Evolutionary conservation across 192 early-diverging fungal species (phyloP), one percentile per base, ranked within the genome.

Genomic region (Tieghemiomyces parasiticus): DNA sequence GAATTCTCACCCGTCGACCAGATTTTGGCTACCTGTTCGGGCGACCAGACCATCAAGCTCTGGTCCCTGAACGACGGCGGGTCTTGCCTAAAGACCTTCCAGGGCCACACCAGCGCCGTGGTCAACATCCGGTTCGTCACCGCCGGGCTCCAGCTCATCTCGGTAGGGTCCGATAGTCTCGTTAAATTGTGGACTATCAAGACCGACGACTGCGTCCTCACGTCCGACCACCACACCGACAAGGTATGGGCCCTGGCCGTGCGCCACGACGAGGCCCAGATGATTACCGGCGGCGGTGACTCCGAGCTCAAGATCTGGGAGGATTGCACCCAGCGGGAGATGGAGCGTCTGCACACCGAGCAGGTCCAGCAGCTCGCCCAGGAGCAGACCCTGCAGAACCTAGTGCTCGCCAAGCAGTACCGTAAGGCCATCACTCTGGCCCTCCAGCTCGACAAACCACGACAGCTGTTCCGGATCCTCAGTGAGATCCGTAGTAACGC

Each of bases 31-130:
- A 95, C 94, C 0, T 79, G 84, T 28, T 96, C 93, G 0, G 85
- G 87, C 58, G 96, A 99, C 67, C 88, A 91, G 69, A 95, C 88
- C 1, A 80, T 96, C 63, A 91, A 90, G 72, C 77, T 99, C 55
- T 99, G 96, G 96, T 86, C 82, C 50, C 69, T 96, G 29, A 81
- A 77, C 19, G 93, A 97, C 55, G 88, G 82, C 60, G n/a, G n/a
- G n/a, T 69, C 80, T 20, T 99, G 95, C 75, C 69, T 95, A 14
- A 89, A 87, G 75, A 96, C 94, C 0, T 86, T 99, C 67, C 94
- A 99, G 63, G 94, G 96, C 0, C 96, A 99, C 65, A 85, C 92
- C n/a, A 97, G 92, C 72, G 89, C 91, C 3, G 92, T 96, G 13
- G 78, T 99, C 22, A 81, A 84, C 62, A 76, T 89, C 4, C 75